These are phyloP conservation scores for Cladosporium sp. DNA, from an alignment of 2,329 filamentous ascomycete species.

Conservation along the genomic window DNA sequence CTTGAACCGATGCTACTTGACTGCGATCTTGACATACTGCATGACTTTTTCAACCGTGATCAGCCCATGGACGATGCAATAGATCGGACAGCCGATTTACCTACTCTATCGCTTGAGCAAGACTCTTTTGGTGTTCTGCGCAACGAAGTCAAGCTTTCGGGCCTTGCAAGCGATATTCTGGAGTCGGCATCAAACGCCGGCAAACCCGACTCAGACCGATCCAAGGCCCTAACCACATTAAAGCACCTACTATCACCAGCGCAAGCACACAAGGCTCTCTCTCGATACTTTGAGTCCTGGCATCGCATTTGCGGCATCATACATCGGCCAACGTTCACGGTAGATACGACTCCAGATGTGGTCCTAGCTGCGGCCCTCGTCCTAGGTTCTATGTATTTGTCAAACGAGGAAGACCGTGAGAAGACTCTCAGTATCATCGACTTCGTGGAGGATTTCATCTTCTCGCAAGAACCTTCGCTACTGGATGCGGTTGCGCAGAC, in stretches of 20 bases:
- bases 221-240: not conserved
- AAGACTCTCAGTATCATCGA: slow-evolving; percentile 4
- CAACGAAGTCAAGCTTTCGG: not conserved
- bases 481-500: not conserved
- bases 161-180: not conserved
- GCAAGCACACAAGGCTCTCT: not conserved
- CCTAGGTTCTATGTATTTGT: slow-evolving; percentile 21
- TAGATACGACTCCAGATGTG: not conserved
- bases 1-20: not conserved
- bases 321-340: slow-evolving; percentile 14
- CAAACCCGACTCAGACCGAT: not conserved
- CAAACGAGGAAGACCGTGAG: slow-evolving; percentile 17
- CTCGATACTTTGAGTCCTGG: slow-evolving; percentile 19
- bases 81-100: not conserved
- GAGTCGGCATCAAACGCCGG: not conserved
- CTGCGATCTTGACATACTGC: not conserved
- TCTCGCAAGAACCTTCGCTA: not conserved
- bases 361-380: slow-evolving; percentile 11
- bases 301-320: slow-evolving; percentile 15
- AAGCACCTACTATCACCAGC: not conserved
- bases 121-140: not conserved
- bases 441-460: not conserved
- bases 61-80: not conserved
- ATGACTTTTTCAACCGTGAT: not conserved
- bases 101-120: not conserved